Evolutionary conservation across 345 rosid genomes (phyloP), one percentile per base, ranked within the genome.

Genomic region (Citrus glauca): DNA sequence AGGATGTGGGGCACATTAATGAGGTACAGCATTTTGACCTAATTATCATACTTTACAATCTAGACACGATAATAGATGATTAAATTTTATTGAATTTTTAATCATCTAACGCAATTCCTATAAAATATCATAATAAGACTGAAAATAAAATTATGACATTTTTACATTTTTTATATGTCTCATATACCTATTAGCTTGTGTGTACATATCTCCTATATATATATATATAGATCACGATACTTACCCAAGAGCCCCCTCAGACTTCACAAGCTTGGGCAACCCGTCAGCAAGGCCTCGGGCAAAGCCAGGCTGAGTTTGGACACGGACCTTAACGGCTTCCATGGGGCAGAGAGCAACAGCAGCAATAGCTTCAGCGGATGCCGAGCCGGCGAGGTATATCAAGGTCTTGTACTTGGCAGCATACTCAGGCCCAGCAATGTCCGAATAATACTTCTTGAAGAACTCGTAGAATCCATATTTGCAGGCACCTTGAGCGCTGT

Each of bases 401-500:
- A 96, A 82, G 72, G 97, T 94, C 78, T 96, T 96, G 82, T 94
- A 92, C 85, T 92, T 96, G 83, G 88, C 66, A 57, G 99, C 91
- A 74, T 82, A 82, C 74, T 96, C 98, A 35, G 98, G 99, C 27
- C 99, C 99, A 73, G 89, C 98, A 62, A 96, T 83, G 76, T 96
- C 98, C 7, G 99, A 91, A 81, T 94, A 96, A 77, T 94, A 94
- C 82, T 96, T 94, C 93, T 96, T 94, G 79, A 93, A 86, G 83
- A 81, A 96, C 78, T 96, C 98, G 4, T 96, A 96, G 71, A 96
- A 89, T 35, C 99, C 97, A 55, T 76, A 85, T 81, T 96, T 96
- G 86, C 94, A 91, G 28, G 99, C 99, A 75, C 99, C 99, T 76
- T 96, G 99, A 16, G 93, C 97, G 85, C 98, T 90, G 79, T 96